Evolutionary conservation across 352 stramenopile genomes (phyloP).

Genomic region (Globisporangium polare): DNA sequence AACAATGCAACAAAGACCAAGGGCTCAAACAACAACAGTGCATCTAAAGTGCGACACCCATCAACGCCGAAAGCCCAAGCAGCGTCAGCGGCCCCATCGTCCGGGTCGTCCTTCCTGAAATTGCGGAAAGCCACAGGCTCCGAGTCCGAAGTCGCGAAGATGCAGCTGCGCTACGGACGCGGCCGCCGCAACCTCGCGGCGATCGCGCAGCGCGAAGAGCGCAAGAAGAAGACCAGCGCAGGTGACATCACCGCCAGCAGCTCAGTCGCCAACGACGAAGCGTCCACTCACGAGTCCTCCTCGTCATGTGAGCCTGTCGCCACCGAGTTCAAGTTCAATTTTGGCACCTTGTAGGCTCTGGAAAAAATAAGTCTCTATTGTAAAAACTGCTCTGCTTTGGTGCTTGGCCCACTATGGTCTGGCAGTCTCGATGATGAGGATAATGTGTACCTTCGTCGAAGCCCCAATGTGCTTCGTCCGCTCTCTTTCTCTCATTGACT

Average conservation of each 20-base stretch:
- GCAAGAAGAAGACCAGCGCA: constrained; percentile 16
- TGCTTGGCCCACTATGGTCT: no score
- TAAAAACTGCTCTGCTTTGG: background rate
- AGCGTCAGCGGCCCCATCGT: background rate
- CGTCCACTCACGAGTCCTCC: background rate
- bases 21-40: background rate
- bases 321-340: constrained; percentile 14
- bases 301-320: background rate
- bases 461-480: background rate
- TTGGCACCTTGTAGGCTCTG: background rate
- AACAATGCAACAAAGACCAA: constrained; percentile 4
- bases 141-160: constrained; percentile 65
- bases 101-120: constrained; percentile 40
- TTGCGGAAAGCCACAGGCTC: constrained; percentile 56
- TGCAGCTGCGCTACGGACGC: constrained; percentile 66
- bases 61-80: background rate
- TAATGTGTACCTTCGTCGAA: background rate
- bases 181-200: constrained; percentile 53
- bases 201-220: constrained; percentile 42
- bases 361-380: background rate
- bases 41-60: background rate
- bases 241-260: background rate
- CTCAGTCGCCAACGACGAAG: background rate
- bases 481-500: no score
- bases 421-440: background rate